Percentiles rank a stretch among this genome's conserved stretches.
Evolutionary conservation across 108 stramenopile species (phyloP).

Genomic region (Cyclostephanos tholiformis): DNA sequence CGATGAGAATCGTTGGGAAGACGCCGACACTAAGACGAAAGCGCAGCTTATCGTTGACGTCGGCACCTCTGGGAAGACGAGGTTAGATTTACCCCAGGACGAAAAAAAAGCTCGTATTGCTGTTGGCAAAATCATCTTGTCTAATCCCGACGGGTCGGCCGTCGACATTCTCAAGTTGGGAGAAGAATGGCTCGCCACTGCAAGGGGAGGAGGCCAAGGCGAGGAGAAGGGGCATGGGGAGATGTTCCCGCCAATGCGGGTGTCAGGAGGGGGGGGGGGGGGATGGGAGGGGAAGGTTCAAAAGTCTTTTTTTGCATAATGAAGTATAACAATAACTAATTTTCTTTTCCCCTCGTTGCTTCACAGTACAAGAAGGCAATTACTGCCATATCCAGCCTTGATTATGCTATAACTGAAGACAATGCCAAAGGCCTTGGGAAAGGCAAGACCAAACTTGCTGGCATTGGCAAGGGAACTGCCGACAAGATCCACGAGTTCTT

Average conservation of each 20-base stretch:
- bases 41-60: slow-evolving; percentile 50
- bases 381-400: slow-evolving; percentile 54
- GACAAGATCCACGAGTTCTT: slow-evolving; percentile 77
- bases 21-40: slow-evolving; percentile 35
- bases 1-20: slow-evolving; percentile 39
- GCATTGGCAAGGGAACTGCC: slow-evolving; percentile 69
- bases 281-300: too few relatives aligned
- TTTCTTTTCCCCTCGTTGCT: background rate
- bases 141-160: slow-evolving; percentile 43
- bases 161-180: slow-evolving; percentile 51
- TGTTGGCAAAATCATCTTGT: slow-evolving; percentile 57
- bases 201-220: slow-evolving; percentile 54
- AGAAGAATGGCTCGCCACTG: slow-evolving; percentile 58
- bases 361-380: slow-evolving; percentile 50
- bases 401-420: slow-evolving; percentile 69
- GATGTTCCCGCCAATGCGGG: slow-evolving; percentile 60
- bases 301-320: slow-evolving; percentile 3
- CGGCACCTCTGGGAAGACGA: slow-evolving; percentile 35
- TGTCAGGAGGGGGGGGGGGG: slow-evolving; percentile 51
- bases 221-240: slow-evolving; percentile 45
- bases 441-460: slow-evolving; percentile 74
- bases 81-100: slow-evolving; percentile 70
- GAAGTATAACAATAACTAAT: background rate
- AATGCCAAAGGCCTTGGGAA: slow-evolving; percentile 77
- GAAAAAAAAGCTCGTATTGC: slow-evolving; percentile 51